phyloP scores from a whole-genome alignment of 495 filamentous ascomycete genomes.

The Chaetomidium leptoderma region DNA sequence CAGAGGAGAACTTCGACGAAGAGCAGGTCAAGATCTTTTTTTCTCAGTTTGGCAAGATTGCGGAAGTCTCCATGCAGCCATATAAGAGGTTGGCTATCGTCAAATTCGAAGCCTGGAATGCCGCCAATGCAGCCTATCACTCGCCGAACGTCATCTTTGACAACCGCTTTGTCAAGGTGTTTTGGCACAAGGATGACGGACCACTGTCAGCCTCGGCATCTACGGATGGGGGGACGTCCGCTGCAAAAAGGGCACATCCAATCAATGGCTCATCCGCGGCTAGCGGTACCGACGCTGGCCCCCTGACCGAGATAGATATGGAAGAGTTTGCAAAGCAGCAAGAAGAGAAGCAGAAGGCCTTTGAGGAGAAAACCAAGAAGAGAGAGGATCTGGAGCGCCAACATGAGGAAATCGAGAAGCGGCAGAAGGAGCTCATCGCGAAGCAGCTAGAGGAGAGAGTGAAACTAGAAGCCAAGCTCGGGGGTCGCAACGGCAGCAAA shows the following conservation, averaged over 20 bases:
- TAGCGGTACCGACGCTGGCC: slow-evolving; percentile 23
- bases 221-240: slow-evolving; percentile 22
- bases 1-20: slow-evolving; percentile 78
- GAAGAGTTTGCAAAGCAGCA: slow-evolving; percentile 75
- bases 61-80: slow-evolving; percentile 67
- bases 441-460: slow-evolving; percentile 72
- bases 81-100: slow-evolving; percentile 77
- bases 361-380: slow-evolving; percentile 73
- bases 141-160: slow-evolving; percentile 95
- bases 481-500: slow-evolving; percentile 46
- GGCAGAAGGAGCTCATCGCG: slow-evolving; percentile 68
- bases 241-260: slow-evolving; percentile 20
- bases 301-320: slow-evolving; percentile 58
- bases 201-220: slow-evolving; percentile 22
- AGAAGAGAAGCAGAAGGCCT: slow-evolving; percentile 68
- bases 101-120: slow-evolving; percentile 67
- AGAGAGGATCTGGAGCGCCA: slow-evolving; percentile 69
- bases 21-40: slow-evolving; percentile 75
- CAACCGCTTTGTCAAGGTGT: slow-evolving; percentile 96
- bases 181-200: slow-evolving; percentile 74
- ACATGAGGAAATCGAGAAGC: slow-evolving; percentile 66
- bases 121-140: slow-evolving; percentile 77
- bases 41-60: slow-evolving; percentile 73
- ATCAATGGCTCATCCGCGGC: slow-evolving; percentile 16
- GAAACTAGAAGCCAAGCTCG: slow-evolving; percentile 52